These are phyloP conservation scores for Madurella mycetomatis DNA, from an alignment of 2,329 filamentous ascomycete species.

Conservation along the genomic window DNA sequence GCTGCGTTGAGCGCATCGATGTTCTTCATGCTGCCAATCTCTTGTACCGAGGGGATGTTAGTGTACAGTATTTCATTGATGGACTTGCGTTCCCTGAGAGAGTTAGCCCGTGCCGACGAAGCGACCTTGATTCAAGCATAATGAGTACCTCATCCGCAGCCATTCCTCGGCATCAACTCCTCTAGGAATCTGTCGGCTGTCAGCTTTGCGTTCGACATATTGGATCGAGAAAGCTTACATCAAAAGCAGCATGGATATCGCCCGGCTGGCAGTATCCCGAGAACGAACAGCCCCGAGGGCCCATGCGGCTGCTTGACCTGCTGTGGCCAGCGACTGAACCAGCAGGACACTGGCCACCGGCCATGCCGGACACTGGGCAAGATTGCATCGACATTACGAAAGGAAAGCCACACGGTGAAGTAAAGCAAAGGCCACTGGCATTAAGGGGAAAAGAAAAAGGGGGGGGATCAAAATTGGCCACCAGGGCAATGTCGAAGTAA, in stretches of 20 bases:
- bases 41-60: slow-evolving; percentile 38
- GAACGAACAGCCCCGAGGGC: slow-evolving; percentile 34
- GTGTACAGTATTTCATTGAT: slow-evolving; percentile 47
- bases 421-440: not conserved
- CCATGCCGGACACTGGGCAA: slow-evolving; percentile 30
- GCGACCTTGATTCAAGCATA: not conserved
- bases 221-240: slow-evolving; percentile 28
- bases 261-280: slow-evolving; percentile 34
- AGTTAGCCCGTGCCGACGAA: not conserved
- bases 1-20: slow-evolving; percentile 45
- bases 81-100: slow-evolving; percentile 39
- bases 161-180: slow-evolving; percentile 44
- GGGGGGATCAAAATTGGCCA: slow-evolving; percentile 3
- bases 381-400: slow-evolving; percentile 21
- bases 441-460: not conserved
- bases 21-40: slow-evolving; percentile 39
- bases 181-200: slow-evolving; percentile 37
- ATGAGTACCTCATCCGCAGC: slow-evolving; percentile 41
- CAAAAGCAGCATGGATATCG: slow-evolving; percentile 36
- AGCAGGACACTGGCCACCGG: slow-evolving; percentile 27
- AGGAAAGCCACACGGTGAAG: not conserved
- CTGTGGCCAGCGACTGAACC: slow-evolving; percentile 25
- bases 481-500: slow-evolving; percentile 12
- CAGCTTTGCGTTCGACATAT: slow-evolving; percentile 4
- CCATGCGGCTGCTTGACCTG: slow-evolving; percentile 29